Conservation (phyloP, 257 asterid species). For the Scutellaria baicalensis region DNA sequence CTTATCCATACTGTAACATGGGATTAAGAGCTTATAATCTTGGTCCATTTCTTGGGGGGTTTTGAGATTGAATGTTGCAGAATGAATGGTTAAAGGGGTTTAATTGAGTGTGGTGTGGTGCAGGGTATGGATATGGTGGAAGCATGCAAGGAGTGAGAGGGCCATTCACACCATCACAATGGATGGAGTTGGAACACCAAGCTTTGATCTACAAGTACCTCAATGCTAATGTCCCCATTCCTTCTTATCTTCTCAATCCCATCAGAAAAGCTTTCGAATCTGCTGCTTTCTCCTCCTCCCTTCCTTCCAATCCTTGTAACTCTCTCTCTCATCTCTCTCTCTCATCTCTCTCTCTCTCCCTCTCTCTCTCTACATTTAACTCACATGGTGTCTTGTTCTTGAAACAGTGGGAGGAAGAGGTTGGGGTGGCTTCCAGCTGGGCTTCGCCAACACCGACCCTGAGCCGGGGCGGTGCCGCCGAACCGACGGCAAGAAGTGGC, state of each 20-base stretch:
- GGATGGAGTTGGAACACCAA: slow-evolving; percentile 80
- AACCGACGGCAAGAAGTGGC: slow-evolving; percentile 98
- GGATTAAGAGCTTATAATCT: background rate
- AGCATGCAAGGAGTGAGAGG: slow-evolving; percentile 47
- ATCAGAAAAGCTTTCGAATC: slow-evolving; percentile 65
- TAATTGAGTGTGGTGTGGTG: slow-evolving; percentile 9
- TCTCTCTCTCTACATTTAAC: background rate
- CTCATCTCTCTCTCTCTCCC: background rate
- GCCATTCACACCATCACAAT: slow-evolving; percentile 67
- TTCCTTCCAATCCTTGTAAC: slow-evolving; percentile 57
- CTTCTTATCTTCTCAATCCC: slow-evolving; percentile 65
- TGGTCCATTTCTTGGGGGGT: background rate
- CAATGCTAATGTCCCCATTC: slow-evolving; percentile 59
- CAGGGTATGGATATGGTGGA: slow-evolving; percentile 45
- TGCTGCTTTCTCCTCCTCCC: slow-evolving; percentile 31
- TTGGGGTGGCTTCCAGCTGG: slow-evolving; percentile 88
- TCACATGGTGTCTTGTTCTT: background rate
- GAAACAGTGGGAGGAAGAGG: slow-evolving; percentile 48
- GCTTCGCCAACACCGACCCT: slow-evolving; percentile 70
- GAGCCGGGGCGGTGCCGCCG: slow-evolving; percentile 98
- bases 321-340: background rate
- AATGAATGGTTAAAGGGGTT: no score
- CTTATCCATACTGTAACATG: background rate
- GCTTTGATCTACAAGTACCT: slow-evolving; percentile 82
- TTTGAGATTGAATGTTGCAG: no score